Conservation (phyloP, 148 eudicot genomes). For the Rhododendron mucronatum region DNA sequence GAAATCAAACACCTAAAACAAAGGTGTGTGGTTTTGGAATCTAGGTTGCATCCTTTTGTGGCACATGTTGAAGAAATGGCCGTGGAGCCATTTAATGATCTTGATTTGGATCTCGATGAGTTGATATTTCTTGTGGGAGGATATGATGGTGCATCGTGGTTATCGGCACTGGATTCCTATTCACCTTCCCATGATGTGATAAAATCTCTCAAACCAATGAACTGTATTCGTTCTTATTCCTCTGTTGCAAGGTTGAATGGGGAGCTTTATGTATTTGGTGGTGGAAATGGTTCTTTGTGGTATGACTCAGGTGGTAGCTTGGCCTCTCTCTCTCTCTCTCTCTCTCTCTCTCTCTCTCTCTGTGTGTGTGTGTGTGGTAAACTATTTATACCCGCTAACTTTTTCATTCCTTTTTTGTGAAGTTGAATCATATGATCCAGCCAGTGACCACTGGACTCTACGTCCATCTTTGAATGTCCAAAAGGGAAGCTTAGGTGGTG, state of each 20-base stretch:
- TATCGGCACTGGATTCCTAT: constrained; percentile 53
- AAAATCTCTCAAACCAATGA: constrained; percentile 53
- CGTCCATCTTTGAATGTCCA: constrained; percentile 44
- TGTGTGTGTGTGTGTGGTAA: neutral
- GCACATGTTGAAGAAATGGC: constrained; percentile 5
- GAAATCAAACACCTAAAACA: constrained; percentile 40
- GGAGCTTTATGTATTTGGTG: constrained; percentile 65
- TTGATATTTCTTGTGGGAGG: constrained; percentile 63
- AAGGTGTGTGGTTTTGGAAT: constrained; percentile 30
- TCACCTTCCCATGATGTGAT: constrained; percentile 51
- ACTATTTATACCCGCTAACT: constrained; percentile 14
- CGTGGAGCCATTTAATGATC: constrained; percentile 26
- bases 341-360: no score
- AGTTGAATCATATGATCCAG: constrained; percentile 67
- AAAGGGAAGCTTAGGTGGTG: constrained; percentile 72
- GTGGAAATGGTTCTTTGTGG: constrained; percentile 47
- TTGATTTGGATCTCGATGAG: constrained; percentile 31
- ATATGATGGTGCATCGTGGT: constrained; percentile 57
- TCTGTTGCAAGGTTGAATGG: constrained; percentile 54
- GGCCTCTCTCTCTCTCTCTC: neutral
- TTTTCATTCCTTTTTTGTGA: constrained; percentile 23
- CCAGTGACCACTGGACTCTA: constrained; percentile 48
- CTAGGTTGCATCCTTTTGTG: constrained; percentile 20
- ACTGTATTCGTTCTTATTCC: constrained; percentile 46
- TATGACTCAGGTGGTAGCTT: constrained; percentile 58